Conservation (phyloP, 139 green algal genomes). For the Pseudopediastrum boryanum region DNA sequence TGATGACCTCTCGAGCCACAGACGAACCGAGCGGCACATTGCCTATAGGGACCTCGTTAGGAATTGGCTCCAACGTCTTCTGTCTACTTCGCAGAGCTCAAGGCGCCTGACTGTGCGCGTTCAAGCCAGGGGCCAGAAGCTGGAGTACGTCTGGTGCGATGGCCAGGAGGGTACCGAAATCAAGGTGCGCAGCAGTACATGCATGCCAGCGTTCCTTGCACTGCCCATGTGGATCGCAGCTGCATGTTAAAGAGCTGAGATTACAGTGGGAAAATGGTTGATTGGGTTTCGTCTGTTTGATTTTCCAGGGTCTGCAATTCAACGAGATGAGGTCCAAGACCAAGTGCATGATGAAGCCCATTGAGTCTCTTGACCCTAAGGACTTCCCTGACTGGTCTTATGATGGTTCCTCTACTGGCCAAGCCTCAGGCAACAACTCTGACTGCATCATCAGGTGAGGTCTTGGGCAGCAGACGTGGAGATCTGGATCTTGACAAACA, state of each 20-base stretch:
- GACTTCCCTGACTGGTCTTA: slow-evolving; percentile 91
- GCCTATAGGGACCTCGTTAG: not conserved
- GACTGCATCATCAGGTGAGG: slow-evolving; percentile 89
- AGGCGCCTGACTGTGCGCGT: slow-evolving; percentile 47
- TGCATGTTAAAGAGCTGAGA: too few species aligned
- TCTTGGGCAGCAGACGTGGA: not conserved
- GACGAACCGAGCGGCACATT: not conserved
- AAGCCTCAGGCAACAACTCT: slow-evolving; percentile 90
- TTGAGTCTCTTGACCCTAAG: slow-evolving; percentile 64
- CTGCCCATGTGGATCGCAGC: too few species aligned
- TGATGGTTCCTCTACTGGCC: slow-evolving; percentile 83
- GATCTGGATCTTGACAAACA: not conserved
- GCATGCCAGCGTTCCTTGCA: not conserved
- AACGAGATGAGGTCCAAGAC: slow-evolving; percentile 96
- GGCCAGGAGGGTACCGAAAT: slow-evolving; percentile 61
- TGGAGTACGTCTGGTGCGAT: slow-evolving; percentile 84
- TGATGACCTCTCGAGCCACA: not conserved
- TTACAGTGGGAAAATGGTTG: too few species aligned
- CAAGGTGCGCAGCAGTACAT: slow-evolving; percentile 43
- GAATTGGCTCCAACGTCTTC: not conserved
- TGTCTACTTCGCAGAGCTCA: slow-evolving; percentile 1
- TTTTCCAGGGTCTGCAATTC: slow-evolving; percentile 81
- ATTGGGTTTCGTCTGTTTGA: too few species aligned
- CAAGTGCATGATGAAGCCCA: slow-evolving; percentile 81
- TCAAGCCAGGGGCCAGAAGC: slow-evolving; percentile 57